A percentile compares a stretch with the other conserved stretches of the same genome.
These are phyloP conservation scores for Petrea volubilis DNA, from an alignment of 257 asterid genomes.

Conservation along the genomic window DNA sequence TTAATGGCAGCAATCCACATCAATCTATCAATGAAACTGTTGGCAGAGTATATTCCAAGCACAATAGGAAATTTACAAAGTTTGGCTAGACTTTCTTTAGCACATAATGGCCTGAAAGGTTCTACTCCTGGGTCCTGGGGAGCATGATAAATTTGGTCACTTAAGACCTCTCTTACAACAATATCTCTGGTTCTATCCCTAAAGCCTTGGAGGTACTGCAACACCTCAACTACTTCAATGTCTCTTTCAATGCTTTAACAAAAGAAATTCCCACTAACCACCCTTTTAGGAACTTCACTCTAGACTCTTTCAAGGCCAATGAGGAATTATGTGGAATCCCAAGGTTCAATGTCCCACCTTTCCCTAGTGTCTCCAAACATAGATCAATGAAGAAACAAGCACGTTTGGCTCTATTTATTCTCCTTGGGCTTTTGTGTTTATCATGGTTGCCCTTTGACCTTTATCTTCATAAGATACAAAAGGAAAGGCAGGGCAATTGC, in stretches of 20 bases:
- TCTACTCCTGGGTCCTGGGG: slow-evolving; percentile 25
- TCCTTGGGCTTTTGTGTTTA: slow-evolving; percentile 2
- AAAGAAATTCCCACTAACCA: slow-evolving; percentile 33
- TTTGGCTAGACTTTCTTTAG: neutral
- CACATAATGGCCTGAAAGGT: slow-evolving; percentile 23
- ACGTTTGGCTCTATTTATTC: neutral
- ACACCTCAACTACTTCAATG: no score
- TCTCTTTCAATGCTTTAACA: slow-evolving; percentile 21
- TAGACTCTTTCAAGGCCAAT: slow-evolving; percentile 17
- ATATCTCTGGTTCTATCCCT: no score
- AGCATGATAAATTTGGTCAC: no score
- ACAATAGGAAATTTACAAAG: neutral
- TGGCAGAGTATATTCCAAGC: no score
- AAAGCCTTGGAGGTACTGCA: no score
- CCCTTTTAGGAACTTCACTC: slow-evolving; percentile 30
- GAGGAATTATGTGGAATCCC: slow-evolving; percentile 25
- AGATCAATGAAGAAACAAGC: neutral
- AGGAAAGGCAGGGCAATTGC: neutral
- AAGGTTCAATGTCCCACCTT: slow-evolving; percentile 23
- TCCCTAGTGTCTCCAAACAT: neutral
- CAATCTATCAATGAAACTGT: no score
- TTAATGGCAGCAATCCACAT: neutral
- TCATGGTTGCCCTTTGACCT: neutral
- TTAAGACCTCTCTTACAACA: no score
- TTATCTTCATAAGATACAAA: no score